Base-by-base conservation (phyloP, 768 basidiomycete genomes). In the Podaxis mareebaensis region DNA sequence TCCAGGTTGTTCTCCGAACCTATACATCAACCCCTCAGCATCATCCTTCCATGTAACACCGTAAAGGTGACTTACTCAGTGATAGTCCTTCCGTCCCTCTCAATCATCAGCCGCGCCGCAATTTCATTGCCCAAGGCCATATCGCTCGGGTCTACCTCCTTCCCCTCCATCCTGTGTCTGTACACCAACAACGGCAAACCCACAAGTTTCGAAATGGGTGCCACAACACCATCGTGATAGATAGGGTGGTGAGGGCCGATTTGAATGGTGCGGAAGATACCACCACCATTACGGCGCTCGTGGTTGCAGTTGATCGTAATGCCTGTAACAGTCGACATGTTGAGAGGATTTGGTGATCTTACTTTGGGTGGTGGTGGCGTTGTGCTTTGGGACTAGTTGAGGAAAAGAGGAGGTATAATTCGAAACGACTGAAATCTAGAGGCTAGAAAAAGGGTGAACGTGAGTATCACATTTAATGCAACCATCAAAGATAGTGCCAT, bases 231-330 rank as follows among this genome's bases (percentile, higher is more conserved):
- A 7, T 46, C 40, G 17, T 58, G 56, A 15, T 58, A 44, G 26
- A 58, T 58, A 28, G 56, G 56, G 24, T 58, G 56, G 3, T 58
- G 39, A 26, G 56, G 22, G 8, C 30, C 56, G 4, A 58, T 24
- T 58, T 42, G 39, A 44, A 58, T 24, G 4, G 56, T 39, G 17
- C 56, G 56, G 26, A 58, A 58, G 39, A 58, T 58, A 24, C 56
- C 56, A 28, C 56, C 56, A 17, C 56, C 56, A 46, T 58, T 58
- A 24, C 56, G 13, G 15, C 56, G 56, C 40, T 58, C 56, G 3
- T 30, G 39, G 39, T 42, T 58, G 24, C 56, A 58, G 42, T 58
- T 58, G 40, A 58, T 58, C 6, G 56, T 58, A 40, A 58, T 58
- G 17, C 56, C 56, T 28, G 42, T 58, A 5, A 58, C 56, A 26